Conservation (phyloP, 495 filamentous ascomycete genomes). For the Aspergillus biplanus region DNA sequence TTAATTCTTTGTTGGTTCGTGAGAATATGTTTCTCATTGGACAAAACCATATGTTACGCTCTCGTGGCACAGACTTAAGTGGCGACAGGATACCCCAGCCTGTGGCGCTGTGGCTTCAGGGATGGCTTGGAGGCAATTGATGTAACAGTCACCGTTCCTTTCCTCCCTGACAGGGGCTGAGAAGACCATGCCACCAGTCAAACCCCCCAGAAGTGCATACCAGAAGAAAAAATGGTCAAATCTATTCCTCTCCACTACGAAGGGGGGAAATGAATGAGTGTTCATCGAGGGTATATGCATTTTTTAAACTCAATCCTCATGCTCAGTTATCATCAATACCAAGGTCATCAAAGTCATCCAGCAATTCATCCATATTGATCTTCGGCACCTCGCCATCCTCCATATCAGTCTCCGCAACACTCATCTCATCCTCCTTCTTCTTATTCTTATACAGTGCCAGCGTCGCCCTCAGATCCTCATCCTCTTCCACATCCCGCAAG, state of each 20-base stretch:
- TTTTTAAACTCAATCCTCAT: slow-evolving; percentile 13
- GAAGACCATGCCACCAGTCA: background rate
- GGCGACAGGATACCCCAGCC: too few species aligned
- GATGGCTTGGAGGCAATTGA: too few species aligned
- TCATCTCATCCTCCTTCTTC: slow-evolving; percentile 42
- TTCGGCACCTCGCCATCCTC: slow-evolving; percentile 70
- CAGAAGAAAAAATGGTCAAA: background rate
- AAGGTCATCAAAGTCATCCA: slow-evolving; percentile 88
- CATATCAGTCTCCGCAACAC: slow-evolving; percentile 48
- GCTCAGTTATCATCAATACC: slow-evolving; percentile 57
- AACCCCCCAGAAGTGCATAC: background rate
- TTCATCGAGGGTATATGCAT: too few species aligned
- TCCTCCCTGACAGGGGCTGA: background rate
- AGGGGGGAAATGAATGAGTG: too few species aligned
- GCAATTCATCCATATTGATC: slow-evolving; percentile 80
- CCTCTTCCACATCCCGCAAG: slow-evolving; percentile 94
- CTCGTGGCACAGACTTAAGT: too few species aligned
- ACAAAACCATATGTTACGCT: too few species aligned
- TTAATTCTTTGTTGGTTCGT: too few species aligned
- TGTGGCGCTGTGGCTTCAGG: too few species aligned
- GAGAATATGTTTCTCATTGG: too few species aligned
- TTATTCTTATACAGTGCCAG: slow-evolving; percentile 82
- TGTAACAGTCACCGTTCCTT: too few species aligned
- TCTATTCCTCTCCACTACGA: background rate
- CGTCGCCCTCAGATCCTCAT: slow-evolving; percentile 81